Conservation (phyloP, 164 flowering plant species). For the Cinnamomum micranthum region DNA sequence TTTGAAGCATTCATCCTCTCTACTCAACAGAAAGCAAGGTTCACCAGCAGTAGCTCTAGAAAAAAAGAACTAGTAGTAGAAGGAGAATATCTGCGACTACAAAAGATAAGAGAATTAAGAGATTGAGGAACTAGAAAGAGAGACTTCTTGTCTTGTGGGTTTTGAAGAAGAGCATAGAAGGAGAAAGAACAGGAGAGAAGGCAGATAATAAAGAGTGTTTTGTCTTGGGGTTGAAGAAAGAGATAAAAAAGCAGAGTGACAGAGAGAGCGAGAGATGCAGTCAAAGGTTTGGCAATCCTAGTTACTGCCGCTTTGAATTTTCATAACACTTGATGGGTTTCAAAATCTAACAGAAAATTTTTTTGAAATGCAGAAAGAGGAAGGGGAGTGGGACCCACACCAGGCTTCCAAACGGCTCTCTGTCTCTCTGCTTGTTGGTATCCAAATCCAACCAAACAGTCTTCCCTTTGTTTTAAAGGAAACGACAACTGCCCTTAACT, state of each 20-base stretch:
- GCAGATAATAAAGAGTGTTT: too few relatives aligned
- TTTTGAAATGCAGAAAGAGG: slow-evolving; percentile 8
- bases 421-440: neutral
- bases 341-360: slow-evolving; percentile 16
- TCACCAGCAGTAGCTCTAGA: neutral
- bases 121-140: neutral
- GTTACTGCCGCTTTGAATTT: slow-evolving; percentile 6
- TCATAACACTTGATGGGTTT: slow-evolving; percentile 33
- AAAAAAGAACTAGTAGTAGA: slow-evolving; percentile 4
- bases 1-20: slow-evolving; percentile 81
- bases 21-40: neutral
- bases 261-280: too few relatives aligned
- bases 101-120: slow-evolving; percentile 8
- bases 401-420: slow-evolving; percentile 13
- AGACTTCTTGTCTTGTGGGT: too few relatives aligned
- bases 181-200: too few relatives aligned
- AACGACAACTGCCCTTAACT: too few relatives aligned
- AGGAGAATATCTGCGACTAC: neutral
- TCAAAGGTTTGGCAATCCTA: too few relatives aligned
- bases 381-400: slow-evolving; percentile 3
- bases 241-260: too few relatives aligned
- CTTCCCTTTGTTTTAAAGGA: too few relatives aligned
- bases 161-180: too few relatives aligned
- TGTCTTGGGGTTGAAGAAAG: too few relatives aligned
- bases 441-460: neutral